phyloP scores from a whole-genome alignment of 768 basidiomycete genomes.

The Coprinopsis marcescibilis region DNA sequence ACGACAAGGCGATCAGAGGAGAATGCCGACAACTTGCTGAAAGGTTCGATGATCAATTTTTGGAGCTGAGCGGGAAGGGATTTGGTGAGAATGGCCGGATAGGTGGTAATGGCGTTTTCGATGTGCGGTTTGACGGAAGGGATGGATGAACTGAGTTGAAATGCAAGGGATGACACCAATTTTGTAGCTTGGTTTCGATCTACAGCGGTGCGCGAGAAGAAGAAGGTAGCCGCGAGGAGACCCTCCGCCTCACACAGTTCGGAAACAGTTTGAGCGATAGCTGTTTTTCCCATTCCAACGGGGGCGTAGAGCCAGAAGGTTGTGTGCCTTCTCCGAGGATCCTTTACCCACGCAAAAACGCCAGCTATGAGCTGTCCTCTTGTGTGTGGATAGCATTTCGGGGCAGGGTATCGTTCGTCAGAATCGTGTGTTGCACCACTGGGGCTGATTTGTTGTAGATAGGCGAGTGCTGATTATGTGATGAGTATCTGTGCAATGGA shows the following conservation, averaged over 20 bases:
- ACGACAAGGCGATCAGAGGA: neutral
- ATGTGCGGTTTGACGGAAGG: neutral
- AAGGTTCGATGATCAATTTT: conserved; percentile 5
- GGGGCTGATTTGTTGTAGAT: neutral
- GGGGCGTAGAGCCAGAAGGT: neutral
- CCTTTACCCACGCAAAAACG: neutral
- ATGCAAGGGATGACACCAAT: neutral
- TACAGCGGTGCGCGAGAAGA: conserved; percentile 1
- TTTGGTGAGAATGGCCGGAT: neutral
- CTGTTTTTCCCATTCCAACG: conserved; percentile 7
- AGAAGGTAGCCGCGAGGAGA: conserved; percentile 4
- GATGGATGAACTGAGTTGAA: conserved; percentile 1
- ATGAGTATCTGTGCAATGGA: no score
- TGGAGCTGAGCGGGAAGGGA: conserved; percentile 4
- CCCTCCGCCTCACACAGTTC: neutral
- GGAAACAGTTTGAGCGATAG: conserved; percentile 6
- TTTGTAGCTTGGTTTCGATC: neutral
- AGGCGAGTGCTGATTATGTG: neutral
- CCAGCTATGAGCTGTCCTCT: neutral
- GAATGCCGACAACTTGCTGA: neutral
- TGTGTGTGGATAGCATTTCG: neutral
- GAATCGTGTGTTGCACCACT: neutral
- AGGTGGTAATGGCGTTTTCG: neutral
- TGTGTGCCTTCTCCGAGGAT: neutral
- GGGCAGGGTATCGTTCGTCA: neutral